Base-by-base conservation (phyloP, 2,329 filamentous ascomycete species). In the Calonectria naviculata region DNA sequence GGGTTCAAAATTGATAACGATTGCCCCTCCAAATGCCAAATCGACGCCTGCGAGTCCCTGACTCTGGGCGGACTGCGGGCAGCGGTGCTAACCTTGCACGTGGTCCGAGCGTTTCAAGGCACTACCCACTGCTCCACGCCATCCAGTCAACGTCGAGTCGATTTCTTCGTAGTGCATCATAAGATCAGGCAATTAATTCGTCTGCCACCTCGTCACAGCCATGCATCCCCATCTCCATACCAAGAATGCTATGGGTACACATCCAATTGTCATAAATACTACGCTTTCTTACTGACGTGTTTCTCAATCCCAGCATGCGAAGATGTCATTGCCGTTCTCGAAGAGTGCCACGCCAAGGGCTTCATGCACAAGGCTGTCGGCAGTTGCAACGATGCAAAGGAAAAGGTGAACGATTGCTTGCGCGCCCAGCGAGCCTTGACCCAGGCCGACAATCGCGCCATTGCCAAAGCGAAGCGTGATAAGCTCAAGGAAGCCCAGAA, bases 221-320 rank as follows among this genome's bases (percentile, higher is more conserved):
- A 99, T 99, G 97, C 97, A 99, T 94, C 97, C 97, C 66, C 96
- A 98, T 86, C 87, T 99, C 3, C 95, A 98, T 82, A 98, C 95
- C 31, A 95, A 97, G 82, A 93, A 98, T 81, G 97, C 97, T 78
- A 88, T 90, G 77, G 95, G 96, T 98, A 89, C 52, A 15, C 9
- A 21, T 5, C 29, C 13, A 9, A 10, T 5, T 4, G 5, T 8
- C 8, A 13, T 2, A 21, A 36, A 46, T 9, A 9, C 26, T 19
- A n/a, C 3, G 2, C 9, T 26, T 29, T 26, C n/a, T 10, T 3
- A 41, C 78, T 81, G 42, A 81, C 44, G 17, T 19, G 13, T 21
- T n/a, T 6, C 21, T n/a, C 28, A 46, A 54, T 65, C 44, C 31
- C 79, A 99, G 97, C 93, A 80, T 99, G 97, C 89, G 94, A 96